Percentiles rank a stretch among this genome's conserved stretches.
phyloP scores from a whole-genome alignment of 139 green algal genomes.

The Nannochloris sp. region DNA sequence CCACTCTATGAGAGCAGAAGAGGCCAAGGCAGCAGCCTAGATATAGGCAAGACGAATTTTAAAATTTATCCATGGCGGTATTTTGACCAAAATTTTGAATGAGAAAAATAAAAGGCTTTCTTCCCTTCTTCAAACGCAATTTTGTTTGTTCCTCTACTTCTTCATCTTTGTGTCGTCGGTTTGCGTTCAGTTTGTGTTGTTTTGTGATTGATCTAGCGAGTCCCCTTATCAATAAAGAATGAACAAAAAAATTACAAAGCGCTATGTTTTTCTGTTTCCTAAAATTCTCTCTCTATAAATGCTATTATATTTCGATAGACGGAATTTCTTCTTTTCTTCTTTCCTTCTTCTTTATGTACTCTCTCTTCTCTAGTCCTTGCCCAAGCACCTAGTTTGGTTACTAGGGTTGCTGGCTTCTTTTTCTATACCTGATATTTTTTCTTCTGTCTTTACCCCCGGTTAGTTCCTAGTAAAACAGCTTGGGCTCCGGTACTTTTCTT shows the following conservation, averaged over 20 bases:
- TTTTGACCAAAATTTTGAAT: neutral
- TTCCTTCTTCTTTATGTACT: too few species aligned
- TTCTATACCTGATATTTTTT: neutral
- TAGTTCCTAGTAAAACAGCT: neutral
- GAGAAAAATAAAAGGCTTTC: neutral
- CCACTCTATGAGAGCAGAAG: too few species aligned
- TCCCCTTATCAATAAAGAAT: neutral
- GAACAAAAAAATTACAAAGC: neutral
- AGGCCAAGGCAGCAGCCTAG: neutral
- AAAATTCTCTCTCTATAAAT: neutral
- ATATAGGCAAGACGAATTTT: neutral
- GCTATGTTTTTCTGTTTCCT: too few species aligned
- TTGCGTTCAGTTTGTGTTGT: neutral
- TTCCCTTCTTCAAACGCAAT: neutral
- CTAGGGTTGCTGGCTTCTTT: too few species aligned
- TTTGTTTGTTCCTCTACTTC: neutral
- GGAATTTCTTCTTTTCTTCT: neutral
- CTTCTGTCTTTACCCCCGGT: neutral
- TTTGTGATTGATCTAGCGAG: neutral
- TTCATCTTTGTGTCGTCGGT: neutral
- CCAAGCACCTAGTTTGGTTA: too few species aligned
- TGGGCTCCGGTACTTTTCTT: neutral
- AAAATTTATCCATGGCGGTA: neutral
- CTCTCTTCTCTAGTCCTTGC: too few species aligned
- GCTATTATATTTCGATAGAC: neutral